A percentile compares a stretch with the other conserved stretches of the same genome.
phyloP scores from a whole-genome alignment of 2,329 filamentous ascomycete species.

The Pestalotiopsis sp. region DNA sequence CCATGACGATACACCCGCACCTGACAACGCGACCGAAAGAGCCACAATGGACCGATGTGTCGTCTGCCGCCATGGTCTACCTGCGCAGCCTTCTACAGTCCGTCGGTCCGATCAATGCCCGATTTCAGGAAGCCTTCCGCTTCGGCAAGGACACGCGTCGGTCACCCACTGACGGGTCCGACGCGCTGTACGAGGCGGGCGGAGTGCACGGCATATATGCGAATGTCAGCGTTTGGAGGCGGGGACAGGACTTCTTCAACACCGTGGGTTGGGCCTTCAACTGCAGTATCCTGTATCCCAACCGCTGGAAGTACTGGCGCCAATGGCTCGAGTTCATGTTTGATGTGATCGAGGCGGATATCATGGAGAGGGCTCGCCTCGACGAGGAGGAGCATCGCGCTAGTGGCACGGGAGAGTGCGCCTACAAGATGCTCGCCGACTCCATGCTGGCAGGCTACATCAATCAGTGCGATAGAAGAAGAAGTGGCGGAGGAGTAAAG shows the following conservation, averaged over 20 bases:
- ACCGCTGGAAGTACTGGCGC: constrained; percentile 81
- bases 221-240: constrained; percentile 69
- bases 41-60: constrained; percentile 61
- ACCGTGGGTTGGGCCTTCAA: constrained; percentile 92
- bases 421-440: constrained; percentile 43
- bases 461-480: constrained; percentile 42
- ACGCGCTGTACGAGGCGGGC: constrained; percentile 51
- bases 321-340: constrained; percentile 80
- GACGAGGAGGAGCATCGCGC: constrained; percentile 39
- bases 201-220: constrained; percentile 64
- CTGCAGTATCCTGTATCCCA: constrained; percentile 73
- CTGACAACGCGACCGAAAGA: constrained; percentile 74
- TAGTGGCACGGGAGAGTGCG: constrained; percentile 22
- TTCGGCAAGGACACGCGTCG: constrained; percentile 47
- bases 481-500: constrained; percentile 42
- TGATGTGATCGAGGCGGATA: constrained; percentile 75
- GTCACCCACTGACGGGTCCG: constrained; percentile 46
- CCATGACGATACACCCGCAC: constrained; percentile 78
- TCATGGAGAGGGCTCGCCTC: constrained; percentile 56
- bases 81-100: constrained; percentile 67
- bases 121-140: constrained; percentile 70
- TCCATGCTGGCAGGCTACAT: constrained; percentile 67
- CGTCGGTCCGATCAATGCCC: constrained; percentile 71
- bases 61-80: constrained; percentile 69
- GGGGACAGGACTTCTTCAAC: constrained; percentile 87